These are phyloP conservation scores for Stellera chamaejasme DNA, from an alignment of 345 rosid genomes.

Conservation along the genomic window DNA sequence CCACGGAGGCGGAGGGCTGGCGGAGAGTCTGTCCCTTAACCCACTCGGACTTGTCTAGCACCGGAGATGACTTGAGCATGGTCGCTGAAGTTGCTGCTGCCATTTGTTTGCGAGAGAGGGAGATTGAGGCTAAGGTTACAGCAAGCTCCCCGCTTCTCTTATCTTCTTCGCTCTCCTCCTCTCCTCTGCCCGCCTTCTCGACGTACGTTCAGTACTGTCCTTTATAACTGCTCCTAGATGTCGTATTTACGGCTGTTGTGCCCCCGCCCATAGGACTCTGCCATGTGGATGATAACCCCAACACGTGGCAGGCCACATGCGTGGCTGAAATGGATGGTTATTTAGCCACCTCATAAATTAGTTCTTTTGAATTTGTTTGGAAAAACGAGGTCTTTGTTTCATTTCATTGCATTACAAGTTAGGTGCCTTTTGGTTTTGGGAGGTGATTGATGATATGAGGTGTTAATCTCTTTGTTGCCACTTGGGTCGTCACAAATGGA, in stretches of 20 bases:
- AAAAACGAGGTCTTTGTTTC: constrained; percentile 16
- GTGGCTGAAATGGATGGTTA: constrained; percentile 33
- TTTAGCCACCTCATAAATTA: constrained; percentile 30
- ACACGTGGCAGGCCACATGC: constrained; percentile 15
- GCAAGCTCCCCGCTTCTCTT: constrained; percentile 22
- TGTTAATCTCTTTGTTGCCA: constrained; percentile 9
- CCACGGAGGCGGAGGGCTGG: constrained; percentile 36
- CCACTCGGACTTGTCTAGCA: constrained; percentile 78
- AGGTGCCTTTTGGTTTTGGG: constrained; percentile 10
- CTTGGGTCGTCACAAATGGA: too few relatives aligned
- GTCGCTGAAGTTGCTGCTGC: constrained; percentile 68
- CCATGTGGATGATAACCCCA: constrained; percentile 63
- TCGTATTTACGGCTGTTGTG: constrained; percentile 68
- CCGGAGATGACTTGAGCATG: constrained; percentile 73
- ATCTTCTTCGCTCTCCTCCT: constrained; percentile 34
- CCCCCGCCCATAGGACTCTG: constrained; percentile 26
- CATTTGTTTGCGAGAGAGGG: constrained; percentile 41
- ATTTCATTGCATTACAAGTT: neutral
- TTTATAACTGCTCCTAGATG: constrained; percentile 54
- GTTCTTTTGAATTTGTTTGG: neutral
- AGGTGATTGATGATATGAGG: constrained; percentile 34
- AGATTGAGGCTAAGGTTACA: constrained; percentile 17
- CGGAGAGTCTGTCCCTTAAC: constrained; percentile 71
- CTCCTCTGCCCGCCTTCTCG: constrained; percentile 28
- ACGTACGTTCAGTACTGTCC: too few relatives aligned